Evolutionary conservation across 148 eudicot genomes (phyloP), one percentile per base, ranked within the genome.

Genomic region (Chenopodium berlandieri): DNA sequence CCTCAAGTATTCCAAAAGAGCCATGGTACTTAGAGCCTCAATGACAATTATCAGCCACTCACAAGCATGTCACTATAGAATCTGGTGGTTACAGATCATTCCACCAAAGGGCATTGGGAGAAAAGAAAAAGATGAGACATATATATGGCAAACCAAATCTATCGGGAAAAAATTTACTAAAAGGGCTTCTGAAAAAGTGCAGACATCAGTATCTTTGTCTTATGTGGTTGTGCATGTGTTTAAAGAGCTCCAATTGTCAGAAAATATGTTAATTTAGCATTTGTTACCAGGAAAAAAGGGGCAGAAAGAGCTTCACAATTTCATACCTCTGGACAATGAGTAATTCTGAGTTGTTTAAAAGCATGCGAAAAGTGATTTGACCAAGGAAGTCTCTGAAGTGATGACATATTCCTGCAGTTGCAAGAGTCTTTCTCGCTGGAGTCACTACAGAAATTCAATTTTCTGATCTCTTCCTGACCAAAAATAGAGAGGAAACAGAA

Each of bases 271-370:
- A 23, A 62, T 62, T 32, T 25, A 12, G n/a, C 30, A 4, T 19
- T 19, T 6, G 73, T 37, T 47, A 34, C 65, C 70, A 23, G 65
- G 64, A 2, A 66, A 63, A 63, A 34, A 46, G n/a, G 23, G 23
- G 27, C 32, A 75, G 75, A 81, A 67, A 23, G 40, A 81, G 71
- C 37, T 70, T 22, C 67, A 79, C 17, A 64, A 30, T 31, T 65
- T 76, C 70, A 77, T 91, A 93, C 99, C 97, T 95, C 88, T 4
- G 99, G 99, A 82, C 88, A 86, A 62, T 86, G 84, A 58, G 91
- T 87, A 81, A 95, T 82, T 79, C 84, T 86, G 67, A 92, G 86
- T 78, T 94, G 95, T 86, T 95, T 93, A 84, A 85, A 88, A 76
- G 92, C 88, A 83, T 73, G 89, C 12, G 94, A 95, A 88, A 85